phyloP scores from a whole-genome alignment of 1,139 yeast species.

The Debaryomyces fabryi region DNA sequence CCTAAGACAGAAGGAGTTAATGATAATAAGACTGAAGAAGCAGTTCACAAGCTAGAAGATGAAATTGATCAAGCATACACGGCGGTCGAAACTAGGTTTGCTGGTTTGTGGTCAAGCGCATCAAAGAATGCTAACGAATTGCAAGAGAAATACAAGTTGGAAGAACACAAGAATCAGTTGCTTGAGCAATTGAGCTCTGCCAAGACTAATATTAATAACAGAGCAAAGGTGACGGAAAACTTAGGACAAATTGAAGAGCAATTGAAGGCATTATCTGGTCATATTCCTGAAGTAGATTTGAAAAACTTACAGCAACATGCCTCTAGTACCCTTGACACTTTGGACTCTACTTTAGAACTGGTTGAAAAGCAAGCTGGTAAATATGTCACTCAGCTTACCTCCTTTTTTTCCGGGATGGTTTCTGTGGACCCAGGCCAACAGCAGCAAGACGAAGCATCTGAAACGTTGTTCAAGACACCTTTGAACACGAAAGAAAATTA shows the following conservation, averaged over 20 bases:
- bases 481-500: constrained; percentile 32
- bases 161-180: constrained; percentile 44
- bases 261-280: constrained; percentile 26
- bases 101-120: constrained; percentile 40
- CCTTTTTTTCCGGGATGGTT: constrained; percentile 58
- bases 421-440: constrained; percentile 33
- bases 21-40: constrained; percentile 43
- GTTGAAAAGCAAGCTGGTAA: constrained; percentile 67
- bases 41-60: constrained; percentile 51
- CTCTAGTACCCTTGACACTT: constrained; percentile 59
- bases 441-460: constrained; percentile 18
- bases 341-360: constrained; percentile 68
- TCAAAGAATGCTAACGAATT: constrained; percentile 34
- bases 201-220: constrained; percentile 29
- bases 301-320: constrained; percentile 43
- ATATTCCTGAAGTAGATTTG: constrained; percentile 21
- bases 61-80: constrained; percentile 58
- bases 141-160: constrained; percentile 42
- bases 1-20: constrained; percentile 15
- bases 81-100: constrained; percentile 45
- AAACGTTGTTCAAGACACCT: constrained; percentile 25
- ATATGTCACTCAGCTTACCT: constrained; percentile 59
- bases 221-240: constrained; percentile 29
- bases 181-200: constrained; percentile 37
- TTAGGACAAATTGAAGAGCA: constrained; percentile 36